Evolutionary conservation across 805 yeast genomes (phyloP), one percentile per base, ranked within the genome.

Genomic region (Sugiyamaella mastotermitis): DNA sequence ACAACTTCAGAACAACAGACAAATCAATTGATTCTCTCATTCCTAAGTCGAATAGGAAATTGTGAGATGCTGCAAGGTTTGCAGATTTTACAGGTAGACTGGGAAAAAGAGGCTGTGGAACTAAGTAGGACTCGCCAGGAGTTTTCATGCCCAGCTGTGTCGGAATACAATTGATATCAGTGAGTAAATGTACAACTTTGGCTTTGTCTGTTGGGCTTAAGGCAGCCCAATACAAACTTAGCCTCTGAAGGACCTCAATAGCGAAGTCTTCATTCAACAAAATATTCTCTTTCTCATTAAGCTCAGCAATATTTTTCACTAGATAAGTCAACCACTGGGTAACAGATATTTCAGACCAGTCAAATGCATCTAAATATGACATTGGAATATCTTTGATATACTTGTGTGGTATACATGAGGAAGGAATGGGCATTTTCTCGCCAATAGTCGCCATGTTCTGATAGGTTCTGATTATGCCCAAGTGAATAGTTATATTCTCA

Each of bases 21-120:
- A 64, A 54, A 35, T 62, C 66, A 11, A 64, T 57, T 1, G 68
- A 61, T 42, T 58, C 58, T 19, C 69, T 55, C 10, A 64, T 48
- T 2, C 65, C 65, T 1, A 64, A 35, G 9, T 38, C 47, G 4
- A 45, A 35, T 20, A 64, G 46, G 31, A 50, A 48, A 10, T 24
- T 15, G 13, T 41, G 22, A 4, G 47, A 37, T 3, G 43, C 46
- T 3, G 42, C 29, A 42, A 63, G 43, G 16, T 42, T 25, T 3
- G 38, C 45, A 2, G 55, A 43, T 16, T 48, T 46, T 3, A 64
- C 60, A 1, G 69, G 67, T 16, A 64, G 41, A 33, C 57, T 47
- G 1, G 67, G 66, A 42, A 64, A 64, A 25, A 64, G 46, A 6
- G 53, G 50, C 10, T 62, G 57, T 13, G 44, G 45, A 20, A 40